These are phyloP conservation scores for Xylariaceae sp. DNA, from an alignment of 2,329 filamentous ascomycete genomes.

Conservation along the genomic window DNA sequence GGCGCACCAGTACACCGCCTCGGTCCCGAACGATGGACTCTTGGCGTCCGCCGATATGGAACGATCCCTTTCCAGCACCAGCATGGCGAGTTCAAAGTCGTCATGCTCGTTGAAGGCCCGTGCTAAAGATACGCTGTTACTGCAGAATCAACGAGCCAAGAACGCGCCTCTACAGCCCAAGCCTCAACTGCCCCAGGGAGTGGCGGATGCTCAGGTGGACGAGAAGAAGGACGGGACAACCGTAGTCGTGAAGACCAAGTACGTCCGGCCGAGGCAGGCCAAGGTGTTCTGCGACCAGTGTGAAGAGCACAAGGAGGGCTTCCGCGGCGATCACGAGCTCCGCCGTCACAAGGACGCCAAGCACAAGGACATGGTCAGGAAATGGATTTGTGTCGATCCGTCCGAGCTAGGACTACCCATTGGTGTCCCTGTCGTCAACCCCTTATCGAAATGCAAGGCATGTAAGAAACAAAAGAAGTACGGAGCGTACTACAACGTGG, in stretches of 20 bases:
- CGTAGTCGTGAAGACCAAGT: conserved; percentile 34
- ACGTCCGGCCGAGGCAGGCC: conserved; percentile 58
- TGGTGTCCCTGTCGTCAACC: conserved; percentile 46
- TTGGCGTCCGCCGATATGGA: conserved; percentile 35
- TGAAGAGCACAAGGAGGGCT: conserved; percentile 65
- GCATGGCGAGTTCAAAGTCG: conserved; percentile 35
- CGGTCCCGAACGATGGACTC: conserved; percentile 22
- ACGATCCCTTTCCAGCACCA: conserved; percentile 39
- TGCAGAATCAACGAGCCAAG: conserved; percentile 34
- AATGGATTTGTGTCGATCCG: conserved; percentile 53
- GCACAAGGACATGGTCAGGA: conserved; percentile 51
- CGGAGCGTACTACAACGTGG: conserved; percentile 89
- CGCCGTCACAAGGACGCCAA: conserved; percentile 58
- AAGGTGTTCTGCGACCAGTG: conserved; percentile 66
- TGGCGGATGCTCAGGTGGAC: conserved; percentile 13
- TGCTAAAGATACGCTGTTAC: conserved; percentile 38
- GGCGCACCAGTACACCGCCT: conserved; percentile 23
- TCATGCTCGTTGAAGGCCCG: conserved; percentile 38
- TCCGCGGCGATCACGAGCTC: conserved; percentile 80
- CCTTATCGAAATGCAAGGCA: conserved; percentile 75
- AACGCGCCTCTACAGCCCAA: conserved; percentile 38
- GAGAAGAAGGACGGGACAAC: conserved; percentile 36
- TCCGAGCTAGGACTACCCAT: conserved; percentile 28
- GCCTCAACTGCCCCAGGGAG: conserved; percentile 25
- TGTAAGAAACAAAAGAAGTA: conserved; percentile 74